phyloP scores from a whole-genome alignment of 2,329 filamentous ascomycete species.

The Monosporascus cannonballus region DNA sequence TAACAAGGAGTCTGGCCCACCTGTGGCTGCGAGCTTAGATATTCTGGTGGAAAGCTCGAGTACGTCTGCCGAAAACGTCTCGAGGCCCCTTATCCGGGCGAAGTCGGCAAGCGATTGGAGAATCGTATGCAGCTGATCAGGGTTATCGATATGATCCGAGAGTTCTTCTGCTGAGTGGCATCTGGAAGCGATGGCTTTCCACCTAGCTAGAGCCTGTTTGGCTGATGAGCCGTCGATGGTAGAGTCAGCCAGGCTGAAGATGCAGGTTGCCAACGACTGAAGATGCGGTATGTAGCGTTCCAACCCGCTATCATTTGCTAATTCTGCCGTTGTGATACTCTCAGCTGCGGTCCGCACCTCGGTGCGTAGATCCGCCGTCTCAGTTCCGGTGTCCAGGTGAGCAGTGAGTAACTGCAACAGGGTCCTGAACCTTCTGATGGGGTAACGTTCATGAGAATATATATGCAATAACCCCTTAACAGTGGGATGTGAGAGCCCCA shows the following conservation, averaged over 20 bases:
- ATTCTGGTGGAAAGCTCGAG: slow-evolving; percentile 41
- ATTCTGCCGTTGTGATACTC: slow-evolving; percentile 28
- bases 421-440: slow-evolving; percentile 46
- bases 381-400: slow-evolving; percentile 38
- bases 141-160: slow-evolving; percentile 40
- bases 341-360: slow-evolving; percentile 34
- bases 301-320: slow-evolving; percentile 40
- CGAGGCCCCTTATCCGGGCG: slow-evolving; percentile 44
- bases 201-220: slow-evolving; percentile 33
- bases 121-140: slow-evolving; percentile 41
- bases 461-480: slow-evolving; percentile 42
- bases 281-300: slow-evolving; percentile 43
- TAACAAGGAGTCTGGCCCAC: slow-evolving; percentile 33
- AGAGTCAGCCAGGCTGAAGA: slow-evolving; percentile 35
- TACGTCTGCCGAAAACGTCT: slow-evolving; percentile 37
- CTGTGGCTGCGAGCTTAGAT: slow-evolving; percentile 29
- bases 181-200: slow-evolving; percentile 35
- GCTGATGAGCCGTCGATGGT: slow-evolving; percentile 29
- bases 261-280: slow-evolving; percentile 36
- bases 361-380: slow-evolving; percentile 31
- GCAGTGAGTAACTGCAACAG: slow-evolving; percentile 43
- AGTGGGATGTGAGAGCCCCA: slow-evolving; percentile 38
- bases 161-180: slow-evolving; percentile 36
- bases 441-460: slow-evolving; percentile 44
- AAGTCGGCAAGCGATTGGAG: slow-evolving; percentile 47